Base-by-base conservation (phyloP, 441 rosid species). In the Daphne laureola region DNA sequence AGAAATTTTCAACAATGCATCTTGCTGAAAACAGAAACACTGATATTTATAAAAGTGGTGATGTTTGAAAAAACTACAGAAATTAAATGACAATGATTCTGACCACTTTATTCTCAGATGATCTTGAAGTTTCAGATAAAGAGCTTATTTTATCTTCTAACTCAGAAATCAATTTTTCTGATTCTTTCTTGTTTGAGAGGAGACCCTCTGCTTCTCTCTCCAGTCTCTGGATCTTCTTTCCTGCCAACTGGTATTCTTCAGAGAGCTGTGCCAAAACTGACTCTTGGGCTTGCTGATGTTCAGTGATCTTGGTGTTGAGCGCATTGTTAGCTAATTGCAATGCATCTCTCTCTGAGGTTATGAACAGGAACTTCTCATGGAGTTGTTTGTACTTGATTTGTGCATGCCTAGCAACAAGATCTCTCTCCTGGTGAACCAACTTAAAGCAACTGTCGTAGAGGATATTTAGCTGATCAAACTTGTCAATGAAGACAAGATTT, bases 161-260 rank as follows among this genome's bases (percentile, higher is more conserved):
- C 60, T 75, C 44, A 27, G 77, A 68, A 54, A 80, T 67, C 62
- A 77, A 51, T 23, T 42, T 44, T 57, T 78, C 90, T 54, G 73
- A 51, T 71, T 77, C 87, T 43, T 31, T 70, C 67, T 84, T 76
- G 57, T 71, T 78, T 49, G 75, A 76, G 61, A 68, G 68, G 42
- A 89, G 72, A 43, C 23, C 63, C 67, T 82, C 79, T 52, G 80
- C 82, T 73, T 89, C 94, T 51, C 78, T 69, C 70, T 86, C 84
- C 73, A 89, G 66, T 42, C 46, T 68, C 62, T 55, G 75, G 53
- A 88, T 81, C 62, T 64, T 80, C 73, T 77, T 79, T 61, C 62
- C 65, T 54, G 98, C 67, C 46, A 67, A 53, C 50, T 38, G 70
- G 61, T 77, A 57, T 57, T 78, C 88, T 64, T 73, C 79, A 8